Percentiles rank a stretch among this genome's conserved stretches.
phyloP scores from a whole-genome alignment of 768 basidiomycete species.

The Coprinellus aureogranulatus region DNA sequence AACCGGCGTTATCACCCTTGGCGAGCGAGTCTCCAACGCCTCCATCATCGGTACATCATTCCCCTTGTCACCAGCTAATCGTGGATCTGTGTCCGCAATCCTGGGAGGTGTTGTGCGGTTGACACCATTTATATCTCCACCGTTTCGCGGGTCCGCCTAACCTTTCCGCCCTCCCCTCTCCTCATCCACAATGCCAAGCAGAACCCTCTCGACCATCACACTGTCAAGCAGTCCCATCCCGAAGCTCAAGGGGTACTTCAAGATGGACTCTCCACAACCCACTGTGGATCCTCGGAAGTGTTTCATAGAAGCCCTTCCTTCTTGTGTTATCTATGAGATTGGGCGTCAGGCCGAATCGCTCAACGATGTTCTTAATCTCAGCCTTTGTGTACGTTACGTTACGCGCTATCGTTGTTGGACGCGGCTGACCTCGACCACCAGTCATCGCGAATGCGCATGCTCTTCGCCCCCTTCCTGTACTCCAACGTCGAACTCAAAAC shows the following conservation, averaged over 20 bases:
- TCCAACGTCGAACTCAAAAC: conserved; percentile 32
- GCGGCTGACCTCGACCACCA: conserved; percentile 8
- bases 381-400: conserved; percentile 15
- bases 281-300: not conserved
- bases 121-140: not conserved
- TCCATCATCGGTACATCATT: conserved; percentile 6
- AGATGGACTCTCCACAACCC: not conserved
- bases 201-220: not conserved
- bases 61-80: conserved; percentile 4
- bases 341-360: conserved; percentile 20
- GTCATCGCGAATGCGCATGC: conserved; percentile 27
- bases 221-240: conserved; percentile 19
- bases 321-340: conserved; percentile 23
- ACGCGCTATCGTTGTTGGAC: not conserved
- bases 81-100: not conserved
- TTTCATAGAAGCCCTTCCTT: conserved; percentile 15
- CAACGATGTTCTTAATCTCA: conserved; percentile 28
- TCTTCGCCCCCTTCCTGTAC: conserved; percentile 30
- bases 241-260: conserved; percentile 19
- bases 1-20: conserved; percentile 1
- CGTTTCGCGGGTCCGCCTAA: not conserved
- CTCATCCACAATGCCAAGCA: conserved; percentile 2
- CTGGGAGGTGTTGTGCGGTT: not conserved
- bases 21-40: not conserved
- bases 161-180: not conserved